phyloP scores from a whole-genome alignment of 192 early-diverging fungal species.

The Podila horticola region DNA sequence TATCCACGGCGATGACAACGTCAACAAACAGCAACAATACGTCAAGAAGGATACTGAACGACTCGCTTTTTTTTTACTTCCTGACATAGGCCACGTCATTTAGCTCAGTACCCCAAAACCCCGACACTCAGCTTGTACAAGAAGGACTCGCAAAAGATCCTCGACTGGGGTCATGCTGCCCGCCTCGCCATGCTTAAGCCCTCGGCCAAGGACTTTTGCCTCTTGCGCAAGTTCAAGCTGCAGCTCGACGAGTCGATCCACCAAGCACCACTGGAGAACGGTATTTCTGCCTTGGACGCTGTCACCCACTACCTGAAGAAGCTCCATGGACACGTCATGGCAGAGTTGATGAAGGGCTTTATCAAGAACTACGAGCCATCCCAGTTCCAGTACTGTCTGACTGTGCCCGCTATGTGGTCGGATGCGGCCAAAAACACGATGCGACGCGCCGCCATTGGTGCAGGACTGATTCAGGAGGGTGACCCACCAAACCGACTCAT shows the following conservation, averaged over 20 bases:
- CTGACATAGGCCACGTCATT: conserved; percentile 49
- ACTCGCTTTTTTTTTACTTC: neutral
- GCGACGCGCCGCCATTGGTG: conserved; percentile 60
- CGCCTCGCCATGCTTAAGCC: conserved; percentile 44
- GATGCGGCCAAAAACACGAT: conserved; percentile 63
- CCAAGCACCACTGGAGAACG: conserved; percentile 40
- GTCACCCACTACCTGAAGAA: conserved; percentile 55
- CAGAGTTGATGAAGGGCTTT: conserved; percentile 53
- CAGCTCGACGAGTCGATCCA: conserved; percentile 49
- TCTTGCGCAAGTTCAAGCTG: conserved; percentile 53
- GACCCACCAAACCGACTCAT: conserved; percentile 61
- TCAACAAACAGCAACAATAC: too few species aligned
- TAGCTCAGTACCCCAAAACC: conserved; percentile 56
- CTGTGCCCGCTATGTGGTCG: conserved; percentile 66
- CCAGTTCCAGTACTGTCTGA: conserved; percentile 59
- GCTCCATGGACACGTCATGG: conserved; percentile 51
- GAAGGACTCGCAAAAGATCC: conserved; percentile 46
- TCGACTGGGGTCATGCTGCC: conserved; percentile 59
- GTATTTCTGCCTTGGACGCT: conserved; percentile 32
- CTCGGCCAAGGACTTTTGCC: conserved; percentile 41
- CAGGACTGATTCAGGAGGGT: conserved; percentile 55
- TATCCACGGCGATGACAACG: neutral
- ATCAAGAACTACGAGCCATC: conserved; percentile 49
- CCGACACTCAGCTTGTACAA: conserved; percentile 55
- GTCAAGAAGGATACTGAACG: neutral